These are phyloP conservation scores for Trypanosoma theileri DNA, from an alignment of 208 protist genomes.

Conservation along the genomic window DNA sequence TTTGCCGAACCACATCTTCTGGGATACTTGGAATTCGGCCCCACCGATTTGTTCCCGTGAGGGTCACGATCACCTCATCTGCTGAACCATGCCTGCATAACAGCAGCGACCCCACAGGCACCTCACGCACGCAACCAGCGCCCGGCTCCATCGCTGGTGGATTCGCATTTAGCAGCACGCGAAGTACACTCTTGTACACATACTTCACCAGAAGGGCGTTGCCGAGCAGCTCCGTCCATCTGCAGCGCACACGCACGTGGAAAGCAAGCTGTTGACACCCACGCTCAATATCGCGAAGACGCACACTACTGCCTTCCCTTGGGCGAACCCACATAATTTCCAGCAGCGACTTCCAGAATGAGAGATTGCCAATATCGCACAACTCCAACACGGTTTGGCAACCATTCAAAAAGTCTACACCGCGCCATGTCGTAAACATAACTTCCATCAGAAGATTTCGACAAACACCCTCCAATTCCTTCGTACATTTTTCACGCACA, in stretches of 20 bases:
- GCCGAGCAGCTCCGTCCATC: slow-evolving; percentile 23
- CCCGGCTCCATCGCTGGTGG: slow-evolving; percentile 1
- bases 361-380: slow-evolving; percentile 15
- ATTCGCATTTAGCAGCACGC: slow-evolving; percentile 26
- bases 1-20: not conserved
- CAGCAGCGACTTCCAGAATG: slow-evolving; percentile 19
- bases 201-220: slow-evolving; percentile 22
- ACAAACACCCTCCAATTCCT: slow-evolving; percentile 20
- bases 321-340: slow-evolving; percentile 3
- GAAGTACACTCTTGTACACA: slow-evolving; percentile 7
- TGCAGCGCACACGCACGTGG: slow-evolving; percentile 20
- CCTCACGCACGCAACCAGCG: not conserved
- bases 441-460: slow-evolving; percentile 21
- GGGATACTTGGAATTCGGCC: slow-evolving; percentile 7
- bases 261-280: slow-evolving; percentile 23
- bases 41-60: slow-evolving; percentile 11
- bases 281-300: slow-evolving; percentile 27
- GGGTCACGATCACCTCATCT: slow-evolving; percentile 7
- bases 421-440: not conserved
- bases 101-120: not conserved
- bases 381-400: not conserved
- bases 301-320: slow-evolving; percentile 1
- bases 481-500: slow-evolving; percentile 11
- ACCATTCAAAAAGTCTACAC: too few species aligned
- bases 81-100: not conserved